Conservation (phyloP, 495 filamentous ascomycete species). For the Penicillium salamii region DNA sequence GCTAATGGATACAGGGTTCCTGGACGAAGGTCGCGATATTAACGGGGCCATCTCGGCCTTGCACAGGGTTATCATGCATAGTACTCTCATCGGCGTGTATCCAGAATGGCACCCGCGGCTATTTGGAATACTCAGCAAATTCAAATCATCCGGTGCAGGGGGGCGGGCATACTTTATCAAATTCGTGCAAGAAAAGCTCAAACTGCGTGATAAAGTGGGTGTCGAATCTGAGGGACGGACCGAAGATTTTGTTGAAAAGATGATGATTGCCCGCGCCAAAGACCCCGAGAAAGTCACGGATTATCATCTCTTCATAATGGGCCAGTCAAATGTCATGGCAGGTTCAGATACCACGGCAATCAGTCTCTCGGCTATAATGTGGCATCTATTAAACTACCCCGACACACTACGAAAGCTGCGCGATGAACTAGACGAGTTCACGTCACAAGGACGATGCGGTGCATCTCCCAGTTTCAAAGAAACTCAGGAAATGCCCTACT, state of each 20-base stretch:
- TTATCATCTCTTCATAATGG: conserved; percentile 48
- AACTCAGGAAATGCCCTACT: conserved; percentile 47
- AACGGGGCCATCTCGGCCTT: conserved; percentile 59
- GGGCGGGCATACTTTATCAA: conserved; percentile 41
- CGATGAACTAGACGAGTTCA: conserved; percentile 42
- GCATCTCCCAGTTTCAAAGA: conserved; percentile 42
- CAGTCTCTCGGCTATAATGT: conserved; percentile 48
- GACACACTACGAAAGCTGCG: conserved; percentile 35
- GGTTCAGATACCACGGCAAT: conserved; percentile 57
- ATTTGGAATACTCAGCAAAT: conserved; percentile 35
- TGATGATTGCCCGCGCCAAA: conserved; percentile 52
- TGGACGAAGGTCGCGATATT: conserved; percentile 61
- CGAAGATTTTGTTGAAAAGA: conserved; percentile 53
- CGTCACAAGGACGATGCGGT: conserved; percentile 24
- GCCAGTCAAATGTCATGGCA: conserved; percentile 50
- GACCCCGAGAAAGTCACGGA: conserved; percentile 55
- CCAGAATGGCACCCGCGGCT: conserved; percentile 44
- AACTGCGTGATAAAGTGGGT: conserved; percentile 20
- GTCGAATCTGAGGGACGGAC: neutral
- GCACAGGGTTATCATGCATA: conserved; percentile 52
- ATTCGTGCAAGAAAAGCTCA: conserved; percentile 45
- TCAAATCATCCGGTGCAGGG: conserved; percentile 38
- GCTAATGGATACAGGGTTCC: conserved; percentile 41
- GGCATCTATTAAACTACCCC: conserved; percentile 45
- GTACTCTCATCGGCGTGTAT: conserved; percentile 51